phyloP scores from a whole-genome alignment of 805 yeast species.

The Maudiozyma bulderi region DNA sequence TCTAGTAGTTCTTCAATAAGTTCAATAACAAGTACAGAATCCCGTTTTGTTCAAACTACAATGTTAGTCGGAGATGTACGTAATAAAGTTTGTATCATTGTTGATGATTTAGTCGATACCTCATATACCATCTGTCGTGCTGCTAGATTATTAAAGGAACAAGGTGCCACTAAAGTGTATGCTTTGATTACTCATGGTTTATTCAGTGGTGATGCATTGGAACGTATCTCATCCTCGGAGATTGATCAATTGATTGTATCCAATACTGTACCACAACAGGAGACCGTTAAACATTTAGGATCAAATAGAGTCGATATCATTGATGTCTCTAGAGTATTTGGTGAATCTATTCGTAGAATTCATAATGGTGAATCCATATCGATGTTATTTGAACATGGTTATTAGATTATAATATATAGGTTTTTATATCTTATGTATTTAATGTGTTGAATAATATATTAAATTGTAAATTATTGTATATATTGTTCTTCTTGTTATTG shows the following conservation, averaged over 20 bases:
- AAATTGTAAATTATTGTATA: not conserved
- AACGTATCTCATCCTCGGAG: slow-evolving; percentile 52
- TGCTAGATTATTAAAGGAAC: slow-evolving; percentile 81
- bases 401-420: slow-evolving; percentile 14
- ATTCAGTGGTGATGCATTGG: slow-evolving; percentile 83
- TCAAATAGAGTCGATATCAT: slow-evolving; percentile 58
- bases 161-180: slow-evolving; percentile 80
- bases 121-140: slow-evolving; percentile 88
- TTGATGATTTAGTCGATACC: slow-evolving; percentile 93
- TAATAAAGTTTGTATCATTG: slow-evolving; percentile 74
- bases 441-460: not conserved
- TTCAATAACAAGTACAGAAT: slow-evolving; percentile 5
- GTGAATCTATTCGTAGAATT: slow-evolving; percentile 91
- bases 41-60: slow-evolving; percentile 55
- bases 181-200: slow-evolving; percentile 90
- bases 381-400: slow-evolving; percentile 79
- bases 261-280: slow-evolving; percentile 80
- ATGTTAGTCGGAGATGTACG: slow-evolving; percentile 95
- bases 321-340: slow-evolving; percentile 81
- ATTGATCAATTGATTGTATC: slow-evolving; percentile 84
- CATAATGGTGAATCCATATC: slow-evolving; percentile 96
- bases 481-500: not conserved
- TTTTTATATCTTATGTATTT: not conserved
- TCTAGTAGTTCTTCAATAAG: slow-evolving; percentile 9
- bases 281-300: slow-evolving; percentile 43